Evolutionary conservation across 805 yeast genomes (phyloP), one percentile per base, ranked within the genome.

Genomic region (Spencermartinsiella europaea): DNA sequence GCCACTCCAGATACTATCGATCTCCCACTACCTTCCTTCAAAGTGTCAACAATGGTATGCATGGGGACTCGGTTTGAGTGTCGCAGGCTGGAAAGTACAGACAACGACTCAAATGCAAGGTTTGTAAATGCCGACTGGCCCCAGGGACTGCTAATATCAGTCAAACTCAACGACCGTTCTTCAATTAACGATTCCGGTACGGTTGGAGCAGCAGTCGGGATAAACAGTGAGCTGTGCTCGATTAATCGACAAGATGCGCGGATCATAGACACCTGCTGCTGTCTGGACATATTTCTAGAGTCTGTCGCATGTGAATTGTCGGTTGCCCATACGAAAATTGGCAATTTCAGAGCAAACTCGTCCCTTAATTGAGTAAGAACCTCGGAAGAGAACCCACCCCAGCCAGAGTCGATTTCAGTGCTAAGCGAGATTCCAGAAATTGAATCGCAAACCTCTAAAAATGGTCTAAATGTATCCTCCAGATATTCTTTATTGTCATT

Each of bases 381-480:
- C 39, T 72, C 71, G 35, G 66, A 61, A 3, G 85, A 64, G 55
- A 85, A 79, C 0, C 95, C 95, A 41, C 88, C 83, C 98, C 98
- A 91, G 0, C 83, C 85, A 19, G 79, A 72, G 59, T 86, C 95
- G 2, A 82, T 54, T 44, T 89, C 96, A 0, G 84, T 75, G 2
- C 81, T 58, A 0, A 86, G 42, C 54, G 84, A 85, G 7, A 93
- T 48, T 0, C 96, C 96, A 45, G 75, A 77, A 16, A 90, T 59
- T 21, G 70, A 63, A 61, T 93, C 97, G 60, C 93, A 81, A 49
- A 77, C 75, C 59, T 91, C 99, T 12, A 93, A 59, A 35, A 75
- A 65, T 1, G 68, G 64, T 46, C 96, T 71, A 46, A 89, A 76
- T 3, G 67, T 65, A 2, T 71, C 72, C 41, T 85, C 93, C 38